Percentiles rank a stretch among this genome's conserved stretches.
These are phyloP conservation scores for Coniochaeta prunicola DNA, from an alignment of 2,329 filamentous ascomycete genomes.

Conservation along the genomic window DNA sequence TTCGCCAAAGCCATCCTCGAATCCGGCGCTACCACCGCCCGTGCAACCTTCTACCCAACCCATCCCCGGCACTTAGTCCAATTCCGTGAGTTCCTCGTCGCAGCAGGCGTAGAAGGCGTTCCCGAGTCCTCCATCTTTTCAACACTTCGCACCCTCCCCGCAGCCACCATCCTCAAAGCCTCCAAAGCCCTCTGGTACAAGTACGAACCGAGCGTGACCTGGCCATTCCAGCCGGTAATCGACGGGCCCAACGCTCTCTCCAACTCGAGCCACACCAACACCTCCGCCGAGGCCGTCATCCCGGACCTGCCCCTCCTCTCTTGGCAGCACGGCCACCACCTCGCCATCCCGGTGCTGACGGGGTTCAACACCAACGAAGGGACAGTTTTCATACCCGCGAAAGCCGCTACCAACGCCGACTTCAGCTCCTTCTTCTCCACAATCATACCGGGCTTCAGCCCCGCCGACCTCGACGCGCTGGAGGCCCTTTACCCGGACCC, in stretches of 20 bases:
- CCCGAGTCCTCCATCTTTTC: slow-evolving; percentile 42
- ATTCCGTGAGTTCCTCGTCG: slow-evolving; percentile 45
- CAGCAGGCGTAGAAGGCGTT: slow-evolving; percentile 40
- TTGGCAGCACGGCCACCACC: slow-evolving; percentile 45
- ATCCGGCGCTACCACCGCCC: slow-evolving; percentile 48
- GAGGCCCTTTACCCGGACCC: slow-evolving; percentile 58
- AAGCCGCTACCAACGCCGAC: slow-evolving; percentile 36
- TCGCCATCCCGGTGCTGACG: slow-evolving; percentile 56
- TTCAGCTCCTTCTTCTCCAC: slow-evolving; percentile 54
- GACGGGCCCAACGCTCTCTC: slow-evolving; percentile 34
- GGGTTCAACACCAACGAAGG: slow-evolving; percentile 69
- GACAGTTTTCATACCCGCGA: slow-evolving; percentile 51
- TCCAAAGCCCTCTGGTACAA: slow-evolving; percentile 34
- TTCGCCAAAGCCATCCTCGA: slow-evolving; percentile 50
- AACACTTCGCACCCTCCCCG: slow-evolving; percentile 37
- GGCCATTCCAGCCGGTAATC: slow-evolving; percentile 65
- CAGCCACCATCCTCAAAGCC: slow-evolving; percentile 29
- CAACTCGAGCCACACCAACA: slow-evolving; percentile 8
- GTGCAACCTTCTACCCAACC: slow-evolving; percentile 42
- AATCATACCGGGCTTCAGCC: slow-evolving; percentile 51
- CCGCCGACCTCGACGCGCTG: slow-evolving; percentile 45
- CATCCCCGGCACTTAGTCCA: slow-evolving; percentile 53
- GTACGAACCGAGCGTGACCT: slow-evolving; percentile 37
- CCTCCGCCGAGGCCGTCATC: slow-evolving; percentile 36
- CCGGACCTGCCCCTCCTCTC: slow-evolving; percentile 48